Evolutionary conservation across 306 rosid species (phyloP).

Genomic region (Inga laurina): DNA sequence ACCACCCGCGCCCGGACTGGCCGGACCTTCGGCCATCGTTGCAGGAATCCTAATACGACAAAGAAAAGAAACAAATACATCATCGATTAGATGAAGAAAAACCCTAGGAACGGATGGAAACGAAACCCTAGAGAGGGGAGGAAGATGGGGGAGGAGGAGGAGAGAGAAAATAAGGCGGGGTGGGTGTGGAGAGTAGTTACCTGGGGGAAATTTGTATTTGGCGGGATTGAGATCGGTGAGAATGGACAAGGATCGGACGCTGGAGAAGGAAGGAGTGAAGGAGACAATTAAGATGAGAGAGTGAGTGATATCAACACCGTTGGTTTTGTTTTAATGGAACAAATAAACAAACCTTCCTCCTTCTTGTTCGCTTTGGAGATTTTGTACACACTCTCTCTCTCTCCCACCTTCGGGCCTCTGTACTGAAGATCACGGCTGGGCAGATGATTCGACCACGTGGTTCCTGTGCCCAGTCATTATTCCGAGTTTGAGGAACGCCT

Average conservation of each 20-base stretch:
- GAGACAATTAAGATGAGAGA: constrained; percentile 85
- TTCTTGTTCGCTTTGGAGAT: background rate
- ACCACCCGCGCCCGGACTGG: constrained; percentile 86
- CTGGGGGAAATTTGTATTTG: constrained; percentile 59
- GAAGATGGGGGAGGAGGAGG: background rate
- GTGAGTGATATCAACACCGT: constrained; percentile 83
- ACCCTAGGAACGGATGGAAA: constrained; percentile 36
- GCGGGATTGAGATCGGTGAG: constrained; percentile 80
- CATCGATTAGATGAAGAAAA: constrained; percentile 30
- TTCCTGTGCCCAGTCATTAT: background rate
- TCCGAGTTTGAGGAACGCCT: background rate
- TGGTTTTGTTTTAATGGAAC: constrained; percentile 56
- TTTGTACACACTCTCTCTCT: background rate
- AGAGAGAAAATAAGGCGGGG: background rate
- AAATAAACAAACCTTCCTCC: background rate
- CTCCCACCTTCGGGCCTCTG: background rate
- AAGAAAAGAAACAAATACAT: constrained; percentile 29
- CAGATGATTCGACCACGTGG: constrained; percentile 23
- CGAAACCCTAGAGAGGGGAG: constrained; percentile 27
- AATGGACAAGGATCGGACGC: constrained; percentile 88
- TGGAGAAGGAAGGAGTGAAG: constrained; percentile 84
- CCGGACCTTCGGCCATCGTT: constrained; percentile 76
- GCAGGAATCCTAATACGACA: constrained; percentile 52
- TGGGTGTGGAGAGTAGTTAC: background rate
- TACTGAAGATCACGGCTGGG: background rate